A percentile compares a stretch with the other conserved stretches of the same genome.
Evolutionary conservation across 495 filamentous ascomycete species (phyloP).

Genomic region (Neohortaea acidophila): DNA sequence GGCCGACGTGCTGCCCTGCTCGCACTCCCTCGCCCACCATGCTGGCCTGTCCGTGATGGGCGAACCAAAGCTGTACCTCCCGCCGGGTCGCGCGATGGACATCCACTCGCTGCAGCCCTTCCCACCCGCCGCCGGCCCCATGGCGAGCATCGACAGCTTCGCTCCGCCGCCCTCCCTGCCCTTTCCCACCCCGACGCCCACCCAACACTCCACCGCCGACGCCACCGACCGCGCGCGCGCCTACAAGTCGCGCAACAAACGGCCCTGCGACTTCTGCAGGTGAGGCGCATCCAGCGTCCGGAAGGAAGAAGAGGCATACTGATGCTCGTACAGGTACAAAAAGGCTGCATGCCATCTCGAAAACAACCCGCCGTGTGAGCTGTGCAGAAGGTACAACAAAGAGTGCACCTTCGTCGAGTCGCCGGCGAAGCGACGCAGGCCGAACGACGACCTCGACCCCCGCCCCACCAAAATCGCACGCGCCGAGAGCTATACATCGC

Average conservation of each 20-base stretch:
- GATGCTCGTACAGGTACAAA: constrained; percentile 6
- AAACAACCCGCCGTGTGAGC: constrained; percentile 13
- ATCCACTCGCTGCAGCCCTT: constrained; percentile 2
- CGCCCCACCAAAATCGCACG: too few species aligned
- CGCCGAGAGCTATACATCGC: too few species aligned
- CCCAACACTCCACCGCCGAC: neutral
- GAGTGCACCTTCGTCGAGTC: constrained; percentile 17
- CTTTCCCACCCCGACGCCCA: neutral
- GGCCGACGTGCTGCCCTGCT: neutral
- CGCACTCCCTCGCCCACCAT: neutral
- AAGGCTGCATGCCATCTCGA: constrained; percentile 17
- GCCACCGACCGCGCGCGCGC: constrained; percentile 13
- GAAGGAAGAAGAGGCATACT: too few species aligned
- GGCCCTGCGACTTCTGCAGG: constrained; percentile 16
- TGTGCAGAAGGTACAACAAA: constrained; percentile 16
- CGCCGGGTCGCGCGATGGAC: too few species aligned
- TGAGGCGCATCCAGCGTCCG: too few species aligned
- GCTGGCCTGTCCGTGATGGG: neutral
- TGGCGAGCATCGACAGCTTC: constrained; percentile 7
- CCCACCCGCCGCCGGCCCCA: constrained; percentile 1
- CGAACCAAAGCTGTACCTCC: constrained; percentile 6
- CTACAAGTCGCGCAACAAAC: constrained; percentile 18
- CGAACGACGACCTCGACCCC: constrained; percentile 15
- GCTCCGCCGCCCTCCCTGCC: too few species aligned
- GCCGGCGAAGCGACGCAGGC: constrained; percentile 13